Base-by-base conservation (phyloP, 306 rosid genomes). In the Castanea sativa region DNA sequence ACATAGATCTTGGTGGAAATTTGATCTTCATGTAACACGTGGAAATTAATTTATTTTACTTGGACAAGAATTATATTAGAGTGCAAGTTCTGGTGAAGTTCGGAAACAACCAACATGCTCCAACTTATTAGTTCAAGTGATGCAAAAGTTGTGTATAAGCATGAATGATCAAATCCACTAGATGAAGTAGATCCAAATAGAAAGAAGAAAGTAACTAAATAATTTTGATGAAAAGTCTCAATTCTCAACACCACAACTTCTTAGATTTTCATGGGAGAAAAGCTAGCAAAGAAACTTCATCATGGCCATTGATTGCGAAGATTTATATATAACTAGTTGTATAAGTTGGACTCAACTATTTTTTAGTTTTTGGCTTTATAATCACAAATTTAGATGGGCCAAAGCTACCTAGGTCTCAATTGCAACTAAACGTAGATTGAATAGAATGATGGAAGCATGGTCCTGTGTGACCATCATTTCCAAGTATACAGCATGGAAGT, bases 371-470 rank as follows among this genome's bases (percentile, higher is more conserved):
- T 77, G 27, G 72, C 55, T 81, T 74, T 78, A 71, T 58, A 80
- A 71, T 79, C 38, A 63, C 69, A 63, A 15, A 14, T 63, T 63
- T 0, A 80, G 25, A 83, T 78, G 82, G 87, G 88, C 79, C 85
- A 83, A 85, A 89, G 83, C 64, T 86, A 85, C 83, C 72, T 81
- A 84, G 74, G 74, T 83, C 82, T 82, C 84, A 87, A 84, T 82
- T 80, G 86, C 71, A 80, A 81, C 85, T 72, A 81, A 82, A 80
- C 78, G 25, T 80, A 76, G 80, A 73, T 83, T 55, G 58, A 76
- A 68, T 79, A 52, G 29, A 76, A 87, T 85, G 86, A 88, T 92
- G 90, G 80, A 76, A 82, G 83, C 84, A 82, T 78, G 86, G 55
- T 81, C 61, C 74, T 65, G 83, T 57, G 49, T 30, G 73, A 27